Base-by-base conservation (phyloP, 345 rosid species). In the Populus nigra region DNA sequence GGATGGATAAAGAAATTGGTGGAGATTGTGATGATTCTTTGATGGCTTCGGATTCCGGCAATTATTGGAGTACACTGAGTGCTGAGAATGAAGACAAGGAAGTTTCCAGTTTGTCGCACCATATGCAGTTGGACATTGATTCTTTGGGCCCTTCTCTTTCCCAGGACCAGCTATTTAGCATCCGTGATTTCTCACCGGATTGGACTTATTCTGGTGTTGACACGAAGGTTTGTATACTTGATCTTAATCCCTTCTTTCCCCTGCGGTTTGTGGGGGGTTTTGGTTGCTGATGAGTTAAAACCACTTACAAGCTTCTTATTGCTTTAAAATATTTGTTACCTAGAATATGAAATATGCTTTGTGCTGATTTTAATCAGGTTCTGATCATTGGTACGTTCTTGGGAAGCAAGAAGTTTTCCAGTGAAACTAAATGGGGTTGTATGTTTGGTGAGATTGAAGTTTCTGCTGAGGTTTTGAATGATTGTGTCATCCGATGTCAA, bases 1-100 rank as follows among this genome's bases (percentile, higher is more conserved):
- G 98, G 98, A 90, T 89, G 92, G 90, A 90, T 81, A 88, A 84
- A 85, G 97, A 91, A 86, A 88, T 93, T 62, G 91, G 93, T 49
- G 87, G 82, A 84, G 92, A 89, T 85, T 91, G 90, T 82, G 89
- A 89, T 80, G 88, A 89, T 79, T 91, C 94, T 63, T 81, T 91
- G 82, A 88, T 91, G 87, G 89, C 94, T 53, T 89, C 95, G 29
- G 91, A 89, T 83, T 91, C 94, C 67, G 91, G 91, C 65, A 88
- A 89, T 81, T 89, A 87, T 43, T 94, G 98, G 98, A 90, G 74
- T 73, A 38, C 94, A 5, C 84, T 91, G 80, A 88, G 75, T 65
- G 70, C 90, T 66, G 90, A 87, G 85, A 90, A 86, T 80, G 94
- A 89, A 38, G 88, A 85, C 74, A 91, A 88, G 86, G 95, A 85